These are phyloP conservation scores for Isatis tinctoria DNA, from an alignment of 345 rosid genomes.

Conservation along the genomic window DNA sequence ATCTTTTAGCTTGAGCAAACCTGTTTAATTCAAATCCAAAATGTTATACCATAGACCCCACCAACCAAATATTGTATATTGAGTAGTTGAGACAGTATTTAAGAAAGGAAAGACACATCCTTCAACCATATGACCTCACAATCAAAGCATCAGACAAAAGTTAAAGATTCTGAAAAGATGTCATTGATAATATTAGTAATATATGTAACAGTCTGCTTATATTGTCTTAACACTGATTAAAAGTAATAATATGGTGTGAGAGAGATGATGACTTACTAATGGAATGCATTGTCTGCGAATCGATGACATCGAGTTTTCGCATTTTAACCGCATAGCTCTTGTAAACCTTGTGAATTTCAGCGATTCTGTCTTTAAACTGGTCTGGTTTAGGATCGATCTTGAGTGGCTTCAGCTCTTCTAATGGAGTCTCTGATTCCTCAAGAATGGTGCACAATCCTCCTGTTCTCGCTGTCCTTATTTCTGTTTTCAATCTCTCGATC, in stretches of 20 bases:
- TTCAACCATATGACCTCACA: conserved; percentile 1
- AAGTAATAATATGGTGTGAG: neutral
- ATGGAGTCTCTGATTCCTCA: conserved; percentile 63
- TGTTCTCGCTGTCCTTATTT: conserved; percentile 53
- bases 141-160: conserved; percentile 7
- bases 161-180: neutral
- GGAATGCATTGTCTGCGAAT: conserved; percentile 71
- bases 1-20: conserved; percentile 53
- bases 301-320: conserved; percentile 70
- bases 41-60: conserved; percentile 1
- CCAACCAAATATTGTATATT: neutral
- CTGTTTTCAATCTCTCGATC: conserved; percentile 60
- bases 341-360: conserved; percentile 60
- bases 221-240: neutral
- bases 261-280: conserved; percentile 43
- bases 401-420: conserved; percentile 49
- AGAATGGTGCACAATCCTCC: conserved; percentile 79
- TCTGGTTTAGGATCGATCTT: conserved; percentile 50
- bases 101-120: conserved; percentile 16
- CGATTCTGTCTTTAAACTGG: conserved; percentile 38
- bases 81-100: conserved; percentile 20
- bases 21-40: conserved; percentile 28
- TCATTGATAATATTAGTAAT: neutral
- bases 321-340: conserved; percentile 60
- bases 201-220: neutral